Evolutionary conservation across 495 filamentous ascomycete genomes (phyloP).

Genomic region (Friedmanniomyces endolithicus): DNA sequence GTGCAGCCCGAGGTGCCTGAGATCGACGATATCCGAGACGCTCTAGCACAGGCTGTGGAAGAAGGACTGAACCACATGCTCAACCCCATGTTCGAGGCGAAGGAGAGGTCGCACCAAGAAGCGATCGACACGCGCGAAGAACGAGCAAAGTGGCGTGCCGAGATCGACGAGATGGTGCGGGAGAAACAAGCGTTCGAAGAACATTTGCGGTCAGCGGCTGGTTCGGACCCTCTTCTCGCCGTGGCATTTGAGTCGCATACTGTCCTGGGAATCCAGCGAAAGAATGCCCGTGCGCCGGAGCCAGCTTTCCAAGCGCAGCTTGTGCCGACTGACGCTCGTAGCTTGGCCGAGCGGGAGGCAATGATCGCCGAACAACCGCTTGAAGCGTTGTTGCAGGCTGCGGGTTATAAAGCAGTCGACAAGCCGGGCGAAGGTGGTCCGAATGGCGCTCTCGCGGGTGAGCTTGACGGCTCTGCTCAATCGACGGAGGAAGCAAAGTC

Average conservation of each 20-base stretch:
- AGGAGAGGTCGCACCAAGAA: constrained; percentile 65
- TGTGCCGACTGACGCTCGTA: constrained; percentile 14
- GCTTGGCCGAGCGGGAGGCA: constrained; percentile 3
- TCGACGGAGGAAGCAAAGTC: neutral
- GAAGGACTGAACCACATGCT: constrained; percentile 87
- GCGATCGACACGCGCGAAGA: constrained; percentile 49
- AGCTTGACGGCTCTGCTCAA: neutral
- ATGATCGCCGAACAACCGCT: constrained; percentile 13
- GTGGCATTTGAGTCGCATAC: constrained; percentile 6
- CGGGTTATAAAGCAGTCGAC: constrained; percentile 11
- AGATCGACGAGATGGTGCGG: constrained; percentile 16
- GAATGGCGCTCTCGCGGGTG: neutral
- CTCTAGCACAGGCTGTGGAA: constrained; percentile 80
- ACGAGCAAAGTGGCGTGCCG: constrained; percentile 42
- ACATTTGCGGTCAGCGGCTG: neutral
- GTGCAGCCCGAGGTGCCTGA: too few species aligned
- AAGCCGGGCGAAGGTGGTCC: neutral
- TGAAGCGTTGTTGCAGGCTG: constrained; percentile 2
- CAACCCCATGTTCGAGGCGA: constrained; percentile 66
- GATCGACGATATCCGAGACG: constrained; percentile 35
- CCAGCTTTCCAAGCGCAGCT: neutral
- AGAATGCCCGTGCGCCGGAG: neutral
- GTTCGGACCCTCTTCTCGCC: constrained; percentile 12
- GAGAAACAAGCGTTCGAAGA: constrained; percentile 4
- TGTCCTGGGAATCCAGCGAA: neutral